These are phyloP conservation scores for Alternaria longipes DNA, from an alignment of 2,329 filamentous ascomycete species.

Conservation along the genomic window DNA sequence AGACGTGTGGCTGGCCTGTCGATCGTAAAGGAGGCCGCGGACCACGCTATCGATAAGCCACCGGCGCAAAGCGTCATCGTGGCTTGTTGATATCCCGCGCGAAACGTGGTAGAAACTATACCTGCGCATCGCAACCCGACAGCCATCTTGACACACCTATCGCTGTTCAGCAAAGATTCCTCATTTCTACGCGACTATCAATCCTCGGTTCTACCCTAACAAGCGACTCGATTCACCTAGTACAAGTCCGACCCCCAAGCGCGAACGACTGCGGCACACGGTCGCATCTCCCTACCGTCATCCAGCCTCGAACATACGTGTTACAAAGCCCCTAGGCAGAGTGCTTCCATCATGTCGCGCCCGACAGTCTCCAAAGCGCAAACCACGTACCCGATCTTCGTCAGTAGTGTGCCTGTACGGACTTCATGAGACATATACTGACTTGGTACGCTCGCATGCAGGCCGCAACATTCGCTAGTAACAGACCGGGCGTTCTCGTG, in stretches of 20 bases:
- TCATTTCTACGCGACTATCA: slow-evolving; percentile 7
- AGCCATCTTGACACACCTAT: not conserved
- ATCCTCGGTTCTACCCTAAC: not conserved
- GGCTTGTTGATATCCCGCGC: slow-evolving; percentile 20
- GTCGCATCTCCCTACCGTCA: not conserved
- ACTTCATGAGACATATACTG: not conserved
- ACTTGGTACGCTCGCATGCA: not conserved
- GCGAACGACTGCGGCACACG: slow-evolving; percentile 3
- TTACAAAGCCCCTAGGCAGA: not conserved
- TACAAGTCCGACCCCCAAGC: slow-evolving; percentile 7
- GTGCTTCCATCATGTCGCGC: slow-evolving; percentile 36
- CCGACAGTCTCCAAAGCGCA: slow-evolving; percentile 43
- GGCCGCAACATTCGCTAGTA: slow-evolving; percentile 83
- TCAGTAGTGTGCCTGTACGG: not conserved
- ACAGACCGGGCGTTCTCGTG: slow-evolving; percentile 73
- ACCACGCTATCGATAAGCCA: slow-evolving; percentile 25
- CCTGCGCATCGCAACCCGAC: slow-evolving; percentile 7
- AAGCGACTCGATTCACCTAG: not conserved
- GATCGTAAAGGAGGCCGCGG: not conserved
- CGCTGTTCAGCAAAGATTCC: not conserved
- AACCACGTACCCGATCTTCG: slow-evolving; percentile 22
- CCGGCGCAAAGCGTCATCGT: slow-evolving; percentile 6
- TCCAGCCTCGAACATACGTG: not conserved
- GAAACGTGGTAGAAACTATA: slow-evolving; percentile 29
- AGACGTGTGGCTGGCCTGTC: not conserved